Evolutionary conservation across 768 basidiomycete genomes (phyloP).

Genomic region (Hydnum rufescens): DNA sequence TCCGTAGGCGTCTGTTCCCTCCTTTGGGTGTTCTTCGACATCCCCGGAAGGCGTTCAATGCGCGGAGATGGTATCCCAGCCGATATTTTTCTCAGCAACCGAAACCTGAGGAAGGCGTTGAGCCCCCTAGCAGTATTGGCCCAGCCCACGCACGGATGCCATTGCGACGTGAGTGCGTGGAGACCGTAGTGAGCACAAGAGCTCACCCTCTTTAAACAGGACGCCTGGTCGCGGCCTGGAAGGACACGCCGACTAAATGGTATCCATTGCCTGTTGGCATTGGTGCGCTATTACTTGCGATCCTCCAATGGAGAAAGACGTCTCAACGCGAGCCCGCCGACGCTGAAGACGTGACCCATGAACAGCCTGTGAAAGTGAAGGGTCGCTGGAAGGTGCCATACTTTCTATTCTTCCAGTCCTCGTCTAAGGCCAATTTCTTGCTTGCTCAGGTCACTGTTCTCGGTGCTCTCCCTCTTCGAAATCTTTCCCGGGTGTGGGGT

Average conservation of each 20-base stretch:
- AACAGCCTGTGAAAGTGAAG: slow-evolving; percentile 28
- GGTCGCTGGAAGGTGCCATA: slow-evolving; percentile 67
- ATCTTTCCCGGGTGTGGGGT: slow-evolving; percentile 94
- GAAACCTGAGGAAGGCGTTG: background rate
- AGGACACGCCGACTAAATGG: slow-evolving; percentile 80
- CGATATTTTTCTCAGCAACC: background rate
- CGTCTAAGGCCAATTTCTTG: background rate
- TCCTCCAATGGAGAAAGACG: slow-evolving; percentile 50
- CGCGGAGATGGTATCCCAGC: background rate
- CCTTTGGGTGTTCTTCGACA: background rate
- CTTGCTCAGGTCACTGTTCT: slow-evolving; percentile 74
- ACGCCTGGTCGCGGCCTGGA: slow-evolving; percentile 53
- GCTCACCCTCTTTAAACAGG: slow-evolving; percentile 9
- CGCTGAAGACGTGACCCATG: slow-evolving; percentile 10
- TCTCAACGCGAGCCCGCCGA: slow-evolving; percentile 1
- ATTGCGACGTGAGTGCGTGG: background rate
- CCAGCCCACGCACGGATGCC: no score
- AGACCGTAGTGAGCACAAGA: no score
- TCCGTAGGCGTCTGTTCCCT: background rate
- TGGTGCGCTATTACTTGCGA: slow-evolving; percentile 70
- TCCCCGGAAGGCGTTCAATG: background rate
- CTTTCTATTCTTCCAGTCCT: slow-evolving; percentile 70
- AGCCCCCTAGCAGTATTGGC: no score
- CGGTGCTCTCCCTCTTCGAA: slow-evolving; percentile 83
- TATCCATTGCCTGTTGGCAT: slow-evolving; percentile 84